Evolutionary conservation across 148 eudicot genomes (phyloP).

Genomic region (Heliosperma pusillum): DNA sequence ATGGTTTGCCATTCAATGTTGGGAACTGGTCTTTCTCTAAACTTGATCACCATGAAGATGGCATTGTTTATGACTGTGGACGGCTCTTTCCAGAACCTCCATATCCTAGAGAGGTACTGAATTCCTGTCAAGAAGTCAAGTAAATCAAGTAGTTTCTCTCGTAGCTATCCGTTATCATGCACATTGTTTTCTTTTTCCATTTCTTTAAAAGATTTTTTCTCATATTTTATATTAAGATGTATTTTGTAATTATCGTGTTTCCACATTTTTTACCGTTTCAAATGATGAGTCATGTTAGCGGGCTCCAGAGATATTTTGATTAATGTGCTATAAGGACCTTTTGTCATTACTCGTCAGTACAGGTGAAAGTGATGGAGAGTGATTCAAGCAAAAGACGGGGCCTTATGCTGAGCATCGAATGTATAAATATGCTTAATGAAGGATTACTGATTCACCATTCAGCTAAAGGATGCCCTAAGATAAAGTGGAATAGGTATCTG

Average conservation of each 20-base stretch:
- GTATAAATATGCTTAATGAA: constrained; percentile 77
- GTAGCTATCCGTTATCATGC: neutral
- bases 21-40: constrained; percentile 97
- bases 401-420: constrained; percentile 66
- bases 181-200: neutral
- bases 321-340: neutral
- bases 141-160: neutral
- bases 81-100: constrained; percentile 98
- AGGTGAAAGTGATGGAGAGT: constrained; percentile 71
- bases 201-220: neutral
- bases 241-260: neutral
- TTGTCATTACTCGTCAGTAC: constrained; percentile 14
- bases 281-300: neutral
- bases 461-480: constrained; percentile 72
- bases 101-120: constrained; percentile 86
- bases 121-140: neutral
- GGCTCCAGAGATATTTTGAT: too few species aligned
- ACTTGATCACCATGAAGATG: constrained; percentile 78
- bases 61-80: constrained; percentile 82
- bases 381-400: constrained; percentile 58
- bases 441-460: constrained; percentile 73
- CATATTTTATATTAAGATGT: neutral
- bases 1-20: constrained; percentile 80
- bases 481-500: constrained; percentile 78
- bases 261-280: neutral